A percentile compares a stretch with the other conserved stretches of the same genome.
phyloP scores from a whole-genome alignment of 2,329 filamentous ascomycete genomes.

The Teratosphaeria nubilosa region DNA sequence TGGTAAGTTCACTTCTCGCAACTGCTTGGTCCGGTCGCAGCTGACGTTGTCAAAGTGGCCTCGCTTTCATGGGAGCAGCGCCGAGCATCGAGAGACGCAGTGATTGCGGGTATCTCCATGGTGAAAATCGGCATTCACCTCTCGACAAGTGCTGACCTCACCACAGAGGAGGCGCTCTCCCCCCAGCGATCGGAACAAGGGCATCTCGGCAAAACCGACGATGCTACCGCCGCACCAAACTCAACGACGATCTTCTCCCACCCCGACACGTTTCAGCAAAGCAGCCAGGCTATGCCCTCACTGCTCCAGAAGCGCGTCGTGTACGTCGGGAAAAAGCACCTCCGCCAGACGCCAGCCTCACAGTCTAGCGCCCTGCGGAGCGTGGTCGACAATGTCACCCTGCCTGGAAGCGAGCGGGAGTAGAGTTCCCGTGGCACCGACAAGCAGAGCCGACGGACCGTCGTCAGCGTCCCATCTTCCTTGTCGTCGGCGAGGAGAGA shows the following conservation, averaged over 20 bases:
- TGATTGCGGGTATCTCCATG: not conserved
- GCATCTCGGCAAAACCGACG: not conserved
- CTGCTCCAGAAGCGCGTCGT: not conserved
- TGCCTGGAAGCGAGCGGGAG: not conserved
- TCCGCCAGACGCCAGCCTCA: not conserved
- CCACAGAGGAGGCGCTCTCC: not conserved
- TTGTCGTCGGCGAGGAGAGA: not conserved
- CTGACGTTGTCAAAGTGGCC: not conserved
- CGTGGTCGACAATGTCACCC: not conserved
- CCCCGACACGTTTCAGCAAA: not conserved
- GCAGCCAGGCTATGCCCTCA: not conserved
- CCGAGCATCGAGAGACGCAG: not conserved
- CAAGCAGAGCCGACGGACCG: not conserved
- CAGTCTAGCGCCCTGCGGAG: not conserved
- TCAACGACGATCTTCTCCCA: not conserved
- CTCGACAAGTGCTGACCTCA: not conserved
- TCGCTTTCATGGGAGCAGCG: not conserved
- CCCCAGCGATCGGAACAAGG: not conserved
- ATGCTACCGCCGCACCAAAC: not conserved
- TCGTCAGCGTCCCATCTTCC: not conserved
- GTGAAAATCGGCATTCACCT: not conserved
- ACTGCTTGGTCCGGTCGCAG: not conserved
- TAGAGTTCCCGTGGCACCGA: not conserved
- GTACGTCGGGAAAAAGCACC: not conserved
- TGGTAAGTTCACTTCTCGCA: not conserved